Percentiles rank a stretch among this genome's conserved stretches.
Conservation (phyloP, 2,329 filamentous ascomycete species). For the Geosmithia flava region DNA sequence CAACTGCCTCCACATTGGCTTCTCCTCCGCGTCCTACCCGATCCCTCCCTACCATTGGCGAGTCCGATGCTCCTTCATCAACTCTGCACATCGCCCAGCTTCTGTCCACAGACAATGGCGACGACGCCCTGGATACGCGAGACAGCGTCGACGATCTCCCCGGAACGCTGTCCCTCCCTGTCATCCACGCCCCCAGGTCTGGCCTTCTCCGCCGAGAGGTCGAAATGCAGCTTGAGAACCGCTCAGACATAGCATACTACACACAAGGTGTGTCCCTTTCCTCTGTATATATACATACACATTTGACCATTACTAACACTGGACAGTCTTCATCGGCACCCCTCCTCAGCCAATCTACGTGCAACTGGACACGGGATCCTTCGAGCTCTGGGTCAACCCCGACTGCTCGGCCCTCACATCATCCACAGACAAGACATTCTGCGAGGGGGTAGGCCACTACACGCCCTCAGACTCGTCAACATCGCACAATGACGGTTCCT, state of each 20-base stretch:
- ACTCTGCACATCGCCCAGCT: not conserved
- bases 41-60: conserved; percentile 1
- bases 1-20: not conserved
- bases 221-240: conserved; percentile 32
- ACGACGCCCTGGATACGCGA: not conserved
- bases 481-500: conserved; percentile 15
- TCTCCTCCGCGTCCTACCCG: not conserved
- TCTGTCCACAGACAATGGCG: not conserved
- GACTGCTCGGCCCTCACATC: conserved; percentile 33
- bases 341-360: conserved; percentile 45
- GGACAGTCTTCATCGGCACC: conserved; percentile 33
- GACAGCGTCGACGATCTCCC: not conserved
- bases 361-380: conserved; percentile 53
- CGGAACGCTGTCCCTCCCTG: conserved; percentile 12
- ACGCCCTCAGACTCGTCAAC: conserved; percentile 27
- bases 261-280: conserved; percentile 15
- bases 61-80: not conserved
- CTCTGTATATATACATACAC: too few species aligned
- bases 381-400: conserved; percentile 35
- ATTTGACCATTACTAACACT: not conserved
- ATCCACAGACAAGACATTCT: conserved; percentile 28
- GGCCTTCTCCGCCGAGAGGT: conserved; percentile 25
- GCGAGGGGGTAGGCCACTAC: conserved; percentile 31
- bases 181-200: conserved; percentile 15
- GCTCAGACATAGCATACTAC: conserved; percentile 42